A percentile compares a stretch with the other conserved stretches of the same genome.
These are phyloP conservation scores for Clitopilus passeckerianus DNA, from an alignment of 768 basidiomycete species.

Conservation along the genomic window DNA sequence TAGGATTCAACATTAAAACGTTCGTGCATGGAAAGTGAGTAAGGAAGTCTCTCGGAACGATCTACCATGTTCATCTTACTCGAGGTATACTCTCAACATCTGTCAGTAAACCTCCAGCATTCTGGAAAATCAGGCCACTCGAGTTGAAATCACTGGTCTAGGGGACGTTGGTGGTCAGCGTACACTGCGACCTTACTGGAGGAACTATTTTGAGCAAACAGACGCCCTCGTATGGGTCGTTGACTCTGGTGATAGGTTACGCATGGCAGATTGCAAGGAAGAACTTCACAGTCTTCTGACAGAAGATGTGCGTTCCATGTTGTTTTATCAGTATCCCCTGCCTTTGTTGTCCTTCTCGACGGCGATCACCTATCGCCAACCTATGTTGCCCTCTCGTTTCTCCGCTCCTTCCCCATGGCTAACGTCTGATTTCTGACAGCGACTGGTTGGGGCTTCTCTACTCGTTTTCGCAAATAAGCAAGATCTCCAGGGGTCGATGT, in stretches of 20 bases:
- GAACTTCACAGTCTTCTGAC: constrained; percentile 83
- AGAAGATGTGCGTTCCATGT: constrained; percentile 74
- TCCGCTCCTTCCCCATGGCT: constrained; percentile 6
- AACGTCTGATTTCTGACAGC: constrained; percentile 38
- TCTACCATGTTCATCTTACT: constrained; percentile 4
- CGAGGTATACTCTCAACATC: constrained; percentile 75
- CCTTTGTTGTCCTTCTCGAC: not conserved
- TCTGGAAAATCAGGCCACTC: not conserved
- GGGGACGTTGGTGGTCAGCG: constrained; percentile 99
- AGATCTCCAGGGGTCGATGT: constrained; percentile 86
- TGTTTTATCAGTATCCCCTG: not conserved
- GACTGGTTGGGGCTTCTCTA: constrained; percentile 92
- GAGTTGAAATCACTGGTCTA: constrained; percentile 23
- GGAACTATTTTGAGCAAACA: constrained; percentile 98
- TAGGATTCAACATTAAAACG: constrained; percentile 99
- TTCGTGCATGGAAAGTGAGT: constrained; percentile 83
- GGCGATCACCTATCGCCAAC: constrained; percentile 1
- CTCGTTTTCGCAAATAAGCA: constrained; percentile 98
- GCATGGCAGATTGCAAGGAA: constrained; percentile 84
- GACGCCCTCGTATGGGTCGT: constrained; percentile 99
- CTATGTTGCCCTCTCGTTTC: constrained; percentile 3
- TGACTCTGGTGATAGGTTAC: constrained; percentile 87
- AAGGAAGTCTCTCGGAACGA: constrained; percentile 23
- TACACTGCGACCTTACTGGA: constrained; percentile 95
- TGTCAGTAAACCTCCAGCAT: constrained; percentile 41